Base-by-base conservation (phyloP, 23 red algal genomes). In the Porphyridium purpureum region DNA sequence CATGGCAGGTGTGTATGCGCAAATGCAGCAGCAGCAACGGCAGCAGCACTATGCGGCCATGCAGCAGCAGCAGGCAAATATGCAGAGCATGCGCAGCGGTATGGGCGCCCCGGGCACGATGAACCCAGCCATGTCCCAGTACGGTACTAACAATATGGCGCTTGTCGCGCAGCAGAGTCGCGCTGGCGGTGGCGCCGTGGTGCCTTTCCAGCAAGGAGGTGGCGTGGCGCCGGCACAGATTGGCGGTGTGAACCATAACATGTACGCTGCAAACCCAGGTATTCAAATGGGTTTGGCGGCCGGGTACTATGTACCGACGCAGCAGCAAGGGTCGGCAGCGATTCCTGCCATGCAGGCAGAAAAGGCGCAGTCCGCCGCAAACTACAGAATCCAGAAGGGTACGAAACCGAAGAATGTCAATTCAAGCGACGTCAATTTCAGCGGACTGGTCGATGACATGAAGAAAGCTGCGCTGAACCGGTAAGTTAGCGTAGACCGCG, bases 331-430 rank as follows among this genome's bases (percentile, higher is more conserved):
- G 4, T 15, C 44, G 44, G 62, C 66, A 47, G 27, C 62, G 7
- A 59, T 82, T 20, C 76, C 76, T 27, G 64, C 62, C 1, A 82
- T 82, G 76, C 46, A 60, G 46, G 65, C 65, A 1, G 76, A 82
- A 41, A 31, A 30, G 17, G 25, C 31, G 21, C 15, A 21, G 28
- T 26, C 31, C 6, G 25, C 47, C 28, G 56, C 33, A 55, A 55
- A 44, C 17, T 82, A 82, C 28, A 38, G 65, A 48, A 66, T 82
- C 28, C 76, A 82, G 59, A 59, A 57, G 24, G 76, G 52, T 15
- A 82, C 76, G 11, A 82, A 82, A 34, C 42, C 76, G 9, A 54
- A 55, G 32, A 26, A 66, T 22, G 64, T 82, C 47, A 82, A 82
- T 49, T 64, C 68, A 20, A 66, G 64, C 21, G 76, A 82, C 58